Conservation (phyloP, 306 rosid genomes). For the Alnus glutinosa region DNA sequence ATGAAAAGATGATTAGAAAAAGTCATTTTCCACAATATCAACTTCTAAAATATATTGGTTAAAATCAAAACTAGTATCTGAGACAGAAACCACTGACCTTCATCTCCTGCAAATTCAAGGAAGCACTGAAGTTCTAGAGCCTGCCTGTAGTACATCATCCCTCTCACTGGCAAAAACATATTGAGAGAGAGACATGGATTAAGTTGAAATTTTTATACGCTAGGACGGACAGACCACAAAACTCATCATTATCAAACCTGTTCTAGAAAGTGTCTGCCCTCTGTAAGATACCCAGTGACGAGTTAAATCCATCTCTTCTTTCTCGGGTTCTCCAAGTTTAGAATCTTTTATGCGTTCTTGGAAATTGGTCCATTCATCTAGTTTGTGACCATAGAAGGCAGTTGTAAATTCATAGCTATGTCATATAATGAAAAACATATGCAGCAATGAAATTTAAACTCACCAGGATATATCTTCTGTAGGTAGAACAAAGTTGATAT, state of each 20-base stretch:
- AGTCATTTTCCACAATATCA: not conserved
- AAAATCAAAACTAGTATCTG: not conserved
- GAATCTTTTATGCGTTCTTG: constrained; percentile 45
- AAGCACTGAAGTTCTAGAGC: constrained; percentile 74
- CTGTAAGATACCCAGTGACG: constrained; percentile 94
- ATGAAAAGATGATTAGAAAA: constrained; percentile 20
- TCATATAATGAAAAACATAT: constrained; percentile 1
- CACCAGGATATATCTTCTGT: constrained; percentile 88
- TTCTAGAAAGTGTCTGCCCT: constrained; percentile 93
- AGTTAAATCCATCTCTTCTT: constrained; percentile 39
- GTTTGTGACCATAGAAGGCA: constrained; percentile 27
- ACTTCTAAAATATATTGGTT: constrained; percentile 9
- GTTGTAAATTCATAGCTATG: constrained; percentile 18
- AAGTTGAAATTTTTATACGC: constrained; percentile 19
- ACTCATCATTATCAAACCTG: constrained; percentile 57
- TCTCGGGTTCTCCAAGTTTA: constrained; percentile 5
- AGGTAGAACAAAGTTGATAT: constrained; percentile 91
- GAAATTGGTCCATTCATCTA: constrained; percentile 93
- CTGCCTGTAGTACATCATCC: constrained; percentile 90
- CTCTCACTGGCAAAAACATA: constrained; percentile 69
- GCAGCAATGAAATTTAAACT: constrained; percentile 35
- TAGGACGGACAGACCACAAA: constrained; percentile 4
- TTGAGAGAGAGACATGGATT: constrained; percentile 12
- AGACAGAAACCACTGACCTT: constrained; percentile 50
- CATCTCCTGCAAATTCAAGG: constrained; percentile 54